phyloP scores from a whole-genome alignment of 192 early-diverging fungal genomes.

The Physocladia obscura region DNA sequence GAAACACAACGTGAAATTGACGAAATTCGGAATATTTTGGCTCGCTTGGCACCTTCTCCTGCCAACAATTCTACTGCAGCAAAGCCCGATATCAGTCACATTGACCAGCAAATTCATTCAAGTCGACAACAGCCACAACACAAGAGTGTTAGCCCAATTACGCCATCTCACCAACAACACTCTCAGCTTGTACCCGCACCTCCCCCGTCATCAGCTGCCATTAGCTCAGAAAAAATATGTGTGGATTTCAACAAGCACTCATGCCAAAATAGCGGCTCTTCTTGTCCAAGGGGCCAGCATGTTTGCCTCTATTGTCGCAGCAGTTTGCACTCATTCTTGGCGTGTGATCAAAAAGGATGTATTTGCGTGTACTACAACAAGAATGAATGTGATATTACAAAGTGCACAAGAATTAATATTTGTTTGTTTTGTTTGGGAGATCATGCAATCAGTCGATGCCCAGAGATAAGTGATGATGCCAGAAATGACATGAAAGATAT shows the following conservation, averaged over 20 bases:
- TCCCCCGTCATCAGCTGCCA: too few relatives aligned
- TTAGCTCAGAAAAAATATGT: not conserved
- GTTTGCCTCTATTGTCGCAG: slow-evolving; percentile 15
- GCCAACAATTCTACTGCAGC: not conserved
- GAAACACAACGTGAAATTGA: slow-evolving; percentile 24
- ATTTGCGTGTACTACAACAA: slow-evolving; percentile 31
- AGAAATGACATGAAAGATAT: slow-evolving; percentile 22
- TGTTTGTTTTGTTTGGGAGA: slow-evolving; percentile 23
- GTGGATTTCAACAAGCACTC: slow-evolving; percentile 16
- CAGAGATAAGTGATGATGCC: slow-evolving; percentile 23
- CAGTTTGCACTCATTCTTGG: not conserved
- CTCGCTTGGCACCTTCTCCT: not conserved
- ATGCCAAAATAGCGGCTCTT: not conserved
- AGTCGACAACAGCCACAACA: not conserved
- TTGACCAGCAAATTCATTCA: not conserved
- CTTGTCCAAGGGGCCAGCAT: slow-evolving; percentile 3
- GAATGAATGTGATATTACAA: slow-evolving; percentile 24
- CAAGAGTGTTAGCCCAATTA: not conserved
- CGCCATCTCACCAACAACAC: not conserved
- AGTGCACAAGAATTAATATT: slow-evolving; percentile 24
- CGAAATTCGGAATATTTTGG: slow-evolving; percentile 6
- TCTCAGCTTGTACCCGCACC: not conserved
- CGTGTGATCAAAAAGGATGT: slow-evolving; percentile 25
- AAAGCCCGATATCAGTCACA: not conserved
- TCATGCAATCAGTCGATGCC: slow-evolving; percentile 16